Evolutionary conservation across 495 filamentous ascomycete genomes (phyloP).

Genomic region (Daldinia bambusicola): DNA sequence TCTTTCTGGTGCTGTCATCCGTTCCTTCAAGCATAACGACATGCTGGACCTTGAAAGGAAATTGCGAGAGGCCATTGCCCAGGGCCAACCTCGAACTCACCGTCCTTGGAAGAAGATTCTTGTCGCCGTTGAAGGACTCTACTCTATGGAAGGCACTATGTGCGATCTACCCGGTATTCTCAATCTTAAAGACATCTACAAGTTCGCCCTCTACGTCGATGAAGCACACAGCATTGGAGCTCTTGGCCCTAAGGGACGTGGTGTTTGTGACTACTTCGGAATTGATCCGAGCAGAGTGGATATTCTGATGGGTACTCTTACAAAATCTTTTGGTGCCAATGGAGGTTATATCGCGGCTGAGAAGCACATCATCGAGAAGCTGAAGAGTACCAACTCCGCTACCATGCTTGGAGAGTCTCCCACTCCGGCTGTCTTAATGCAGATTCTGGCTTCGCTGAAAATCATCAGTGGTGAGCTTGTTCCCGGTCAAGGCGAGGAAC

Average conservation of each 20-base stretch:
- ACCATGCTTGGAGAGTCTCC: slow-evolving; percentile 90
- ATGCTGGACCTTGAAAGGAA: slow-evolving; percentile 85
- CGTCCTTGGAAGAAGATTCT: slow-evolving; percentile 99
- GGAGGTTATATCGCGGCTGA: slow-evolving; percentile 95
- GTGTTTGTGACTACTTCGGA: slow-evolving; percentile 96
- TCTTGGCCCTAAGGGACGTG: slow-evolving; percentile 84
- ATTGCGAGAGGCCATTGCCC: slow-evolving; percentile 90
- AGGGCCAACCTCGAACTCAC: slow-evolving; percentile 96
- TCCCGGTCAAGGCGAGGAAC: slow-evolving; percentile 94
- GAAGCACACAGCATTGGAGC: slow-evolving; percentile 98
- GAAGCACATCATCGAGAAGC: slow-evolving; percentile 90
- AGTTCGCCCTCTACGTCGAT: slow-evolving; percentile 93
- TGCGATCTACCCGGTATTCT: slow-evolving; percentile 90
- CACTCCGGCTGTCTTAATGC: slow-evolving; percentile 83
- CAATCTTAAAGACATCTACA: slow-evolving; percentile 90
- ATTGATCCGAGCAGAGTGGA: slow-evolving; percentile 90
- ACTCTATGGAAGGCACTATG: slow-evolving; percentile 99
- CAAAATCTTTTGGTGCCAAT: slow-evolving; percentile 98
- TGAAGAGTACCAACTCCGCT: slow-evolving; percentile 84
- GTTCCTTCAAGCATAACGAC: slow-evolving; percentile 97
- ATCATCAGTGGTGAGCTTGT: slow-evolving; percentile 88
- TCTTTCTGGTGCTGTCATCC: slow-evolving; percentile 92
- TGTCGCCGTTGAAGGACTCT: slow-evolving; percentile 94
- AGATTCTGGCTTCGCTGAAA: slow-evolving; percentile 84
- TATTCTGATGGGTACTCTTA: slow-evolving; percentile 97